Conservation (phyloP, 768 basidiomycete genomes). For the Lactarius quietus region DNA sequence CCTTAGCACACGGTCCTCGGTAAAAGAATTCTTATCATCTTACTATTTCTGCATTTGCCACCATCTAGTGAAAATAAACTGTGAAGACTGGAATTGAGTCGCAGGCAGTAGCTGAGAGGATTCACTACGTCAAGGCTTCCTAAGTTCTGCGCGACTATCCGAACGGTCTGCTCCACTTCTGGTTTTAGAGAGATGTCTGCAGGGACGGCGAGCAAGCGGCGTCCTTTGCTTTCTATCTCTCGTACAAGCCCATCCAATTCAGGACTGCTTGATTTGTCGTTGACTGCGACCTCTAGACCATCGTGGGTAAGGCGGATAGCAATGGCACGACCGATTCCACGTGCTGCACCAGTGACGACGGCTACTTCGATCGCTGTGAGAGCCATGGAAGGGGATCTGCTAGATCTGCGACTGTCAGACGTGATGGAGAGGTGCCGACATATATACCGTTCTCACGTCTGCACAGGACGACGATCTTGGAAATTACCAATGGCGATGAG, state of each 20-base stretch:
- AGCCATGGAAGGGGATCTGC: background rate
- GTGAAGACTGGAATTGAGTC: background rate
- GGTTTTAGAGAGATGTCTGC: conserved; percentile 21
- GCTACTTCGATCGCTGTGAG: conserved; percentile 19
- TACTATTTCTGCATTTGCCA: conserved; percentile 22
- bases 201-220: conserved; percentile 9
- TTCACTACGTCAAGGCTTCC: conserved; percentile 23
- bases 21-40: background rate
- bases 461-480: too few species aligned
- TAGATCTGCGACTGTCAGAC: background rate
- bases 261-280: conserved; percentile 16
- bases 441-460: background rate
- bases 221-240: conserved; percentile 16
- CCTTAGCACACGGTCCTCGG: background rate
- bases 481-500: too few species aligned
- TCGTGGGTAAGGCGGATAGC: conserved; percentile 28
- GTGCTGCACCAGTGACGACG: conserved; percentile 28
- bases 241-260: conserved; percentile 5
- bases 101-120: background rate
- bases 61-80: conserved; percentile 19
- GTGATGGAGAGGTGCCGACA: background rate
- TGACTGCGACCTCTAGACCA: conserved; percentile 26
- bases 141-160: conserved; percentile 10
- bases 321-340: conserved; percentile 27
- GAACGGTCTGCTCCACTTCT: conserved; percentile 11